These are phyloP conservation scores for Microdochium bolleyi DNA, from an alignment of 2,329 filamentous ascomycete species.

Conservation along the genomic window DNA sequence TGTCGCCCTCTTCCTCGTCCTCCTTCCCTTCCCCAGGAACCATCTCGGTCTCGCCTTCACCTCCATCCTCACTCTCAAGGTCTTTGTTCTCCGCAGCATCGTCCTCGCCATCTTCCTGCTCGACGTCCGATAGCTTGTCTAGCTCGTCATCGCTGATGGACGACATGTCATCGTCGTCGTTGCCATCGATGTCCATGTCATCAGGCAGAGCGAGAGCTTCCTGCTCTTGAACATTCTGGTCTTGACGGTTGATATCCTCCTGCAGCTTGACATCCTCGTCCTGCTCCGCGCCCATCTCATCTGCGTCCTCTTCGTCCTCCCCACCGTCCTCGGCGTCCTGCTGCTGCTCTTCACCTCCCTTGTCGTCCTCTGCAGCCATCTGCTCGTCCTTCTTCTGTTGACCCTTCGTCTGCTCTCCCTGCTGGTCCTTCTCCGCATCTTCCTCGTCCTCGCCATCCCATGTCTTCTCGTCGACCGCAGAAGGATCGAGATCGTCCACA, in stretches of 20 bases:
- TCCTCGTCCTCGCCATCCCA: constrained; percentile 86
- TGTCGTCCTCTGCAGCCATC: constrained; percentile 38
- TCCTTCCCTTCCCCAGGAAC: constrained; percentile 38
- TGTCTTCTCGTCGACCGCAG: constrained; percentile 94
- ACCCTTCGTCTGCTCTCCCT: constrained; percentile 64
- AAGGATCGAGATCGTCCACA: constrained; percentile 84
- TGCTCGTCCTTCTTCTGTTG: constrained; percentile 59
- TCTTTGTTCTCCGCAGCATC: constrained; percentile 25
- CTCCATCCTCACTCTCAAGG: constrained; percentile 28
- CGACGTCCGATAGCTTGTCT: constrained; percentile 46
- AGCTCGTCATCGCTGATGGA: constrained; percentile 47
- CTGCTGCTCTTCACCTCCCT: constrained; percentile 52
- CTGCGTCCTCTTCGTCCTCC: constrained; percentile 35
- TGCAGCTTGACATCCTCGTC: constrained; percentile 52
- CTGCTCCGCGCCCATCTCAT: constrained; percentile 32
- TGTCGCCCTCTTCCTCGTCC: constrained; percentile 45
- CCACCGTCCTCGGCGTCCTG: constrained; percentile 23
- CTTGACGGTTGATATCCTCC: constrained; percentile 51
- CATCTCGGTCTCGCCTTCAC: constrained; percentile 39
- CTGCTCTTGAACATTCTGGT: constrained; percentile 74
- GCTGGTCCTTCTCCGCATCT: constrained; percentile 74
- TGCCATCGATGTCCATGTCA: constrained; percentile 74
- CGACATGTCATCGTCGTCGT: constrained; percentile 46
- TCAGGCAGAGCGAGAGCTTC: constrained; percentile 79
- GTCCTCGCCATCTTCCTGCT: constrained; percentile 34